phyloP scores from a whole-genome alignment of 768 basidiomycete species.

The Termitomyces sp. region DNA sequence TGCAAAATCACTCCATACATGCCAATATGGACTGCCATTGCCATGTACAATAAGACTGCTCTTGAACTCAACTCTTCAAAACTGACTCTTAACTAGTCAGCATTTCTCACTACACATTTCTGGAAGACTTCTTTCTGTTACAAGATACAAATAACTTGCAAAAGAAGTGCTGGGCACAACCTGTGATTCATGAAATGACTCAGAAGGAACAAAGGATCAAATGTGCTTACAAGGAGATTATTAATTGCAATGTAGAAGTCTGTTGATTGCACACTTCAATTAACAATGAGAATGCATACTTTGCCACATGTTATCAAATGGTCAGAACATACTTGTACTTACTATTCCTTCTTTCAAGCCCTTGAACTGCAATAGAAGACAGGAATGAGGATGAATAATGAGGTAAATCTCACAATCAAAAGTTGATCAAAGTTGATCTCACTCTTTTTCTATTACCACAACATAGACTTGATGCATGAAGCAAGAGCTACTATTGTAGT shows the following conservation, averaged over 20 bases:
- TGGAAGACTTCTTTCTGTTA: slow-evolving; percentile 2
- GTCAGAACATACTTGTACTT: too few species aligned
- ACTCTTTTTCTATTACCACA: too few species aligned
- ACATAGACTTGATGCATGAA: too few species aligned
- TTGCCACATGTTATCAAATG: neutral
- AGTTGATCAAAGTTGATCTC: too few species aligned
- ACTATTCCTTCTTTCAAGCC: too few species aligned
- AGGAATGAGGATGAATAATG: too few species aligned
- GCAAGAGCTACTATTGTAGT: neutral
- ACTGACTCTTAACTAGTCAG: neutral
- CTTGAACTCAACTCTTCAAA: neutral
- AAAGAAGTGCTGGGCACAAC: slow-evolving; percentile 2
- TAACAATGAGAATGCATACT: neutral
- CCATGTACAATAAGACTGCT: neutral
- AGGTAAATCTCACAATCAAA: too few species aligned
- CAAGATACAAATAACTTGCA: neutral
- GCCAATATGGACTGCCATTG: too few species aligned
- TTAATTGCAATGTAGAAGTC: slow-evolving; percentile 1
- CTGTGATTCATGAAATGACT: neutral
- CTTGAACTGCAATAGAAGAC: too few species aligned
- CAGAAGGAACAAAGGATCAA: neutral
- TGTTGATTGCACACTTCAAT: neutral
- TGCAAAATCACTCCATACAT: too few species aligned
- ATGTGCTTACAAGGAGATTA: neutral
- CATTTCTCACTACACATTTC: neutral